These are phyloP conservation scores for Cornus kousa DNA, from an alignment of 148 eudicot species.

Conservation along the genomic window DNA sequence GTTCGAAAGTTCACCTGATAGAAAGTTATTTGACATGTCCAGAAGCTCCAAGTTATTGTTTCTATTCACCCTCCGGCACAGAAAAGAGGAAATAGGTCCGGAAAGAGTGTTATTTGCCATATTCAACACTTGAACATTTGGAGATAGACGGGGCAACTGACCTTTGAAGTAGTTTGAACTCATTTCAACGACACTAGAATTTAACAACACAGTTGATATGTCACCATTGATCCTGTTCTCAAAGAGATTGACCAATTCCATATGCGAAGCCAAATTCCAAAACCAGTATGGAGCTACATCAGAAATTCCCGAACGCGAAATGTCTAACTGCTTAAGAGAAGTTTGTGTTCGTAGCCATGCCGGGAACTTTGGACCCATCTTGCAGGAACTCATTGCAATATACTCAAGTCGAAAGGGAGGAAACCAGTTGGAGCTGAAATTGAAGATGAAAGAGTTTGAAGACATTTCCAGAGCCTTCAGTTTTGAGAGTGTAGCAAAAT, in stretches of 20 bases:
- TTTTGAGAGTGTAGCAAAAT: conserved; percentile 24
- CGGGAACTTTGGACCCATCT: conserved; percentile 19
- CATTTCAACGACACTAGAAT: too few relatives aligned
- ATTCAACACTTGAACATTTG: conserved; percentile 10
- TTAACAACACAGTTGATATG: too few relatives aligned
- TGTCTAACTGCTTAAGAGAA: conserved; percentile 8
- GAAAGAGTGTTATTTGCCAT: conserved; percentile 11
- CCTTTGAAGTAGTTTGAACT: conserved; percentile 1
- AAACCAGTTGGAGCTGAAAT: conserved; percentile 25
- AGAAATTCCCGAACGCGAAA: conserved; percentile 15
- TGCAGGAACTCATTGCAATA: conserved; percentile 12
- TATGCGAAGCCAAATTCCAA: conserved; percentile 1
- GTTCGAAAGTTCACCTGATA: conserved; percentile 7
- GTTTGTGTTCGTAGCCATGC: conserved; percentile 26
- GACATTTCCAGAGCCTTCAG: conserved; percentile 9
- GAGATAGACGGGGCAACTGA: not conserved
- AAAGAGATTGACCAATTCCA: conserved; percentile 2
- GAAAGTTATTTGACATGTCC: not conserved
- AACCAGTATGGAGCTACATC: conserved; percentile 21
- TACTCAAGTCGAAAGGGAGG: conserved; percentile 32
- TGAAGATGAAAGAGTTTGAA: conserved; percentile 11
- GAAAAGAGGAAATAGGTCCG: not conserved
- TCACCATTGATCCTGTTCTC: too few relatives aligned
- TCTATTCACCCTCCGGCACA: conserved; percentile 4
- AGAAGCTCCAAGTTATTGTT: conserved; percentile 10